phyloP scores from a whole-genome alignment of 2,329 filamentous ascomycete species.

The Talaromyces sp. region DNA sequence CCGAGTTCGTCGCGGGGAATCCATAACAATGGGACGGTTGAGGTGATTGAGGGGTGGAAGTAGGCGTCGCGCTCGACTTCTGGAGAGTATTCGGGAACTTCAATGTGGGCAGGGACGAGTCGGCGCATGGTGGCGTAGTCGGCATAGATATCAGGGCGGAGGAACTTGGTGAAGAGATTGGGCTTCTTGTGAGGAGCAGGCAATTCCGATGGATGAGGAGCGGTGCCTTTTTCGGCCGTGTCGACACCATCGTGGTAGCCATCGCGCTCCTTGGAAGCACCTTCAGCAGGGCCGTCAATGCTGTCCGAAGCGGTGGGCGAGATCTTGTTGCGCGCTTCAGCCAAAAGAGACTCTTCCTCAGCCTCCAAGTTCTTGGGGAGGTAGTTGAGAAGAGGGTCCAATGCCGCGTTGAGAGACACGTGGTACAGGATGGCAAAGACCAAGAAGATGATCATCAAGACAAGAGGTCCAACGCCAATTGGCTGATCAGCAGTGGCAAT shows the following conservation, averaged over 20 bases:
- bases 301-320: constrained; percentile 21
- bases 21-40: constrained; percentile 71
- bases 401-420: constrained; percentile 66
- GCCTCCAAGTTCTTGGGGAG: constrained; percentile 72
- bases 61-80: constrained; percentile 68
- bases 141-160: constrained; percentile 74
- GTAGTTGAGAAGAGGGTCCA: constrained; percentile 73
- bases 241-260: constrained; percentile 29
- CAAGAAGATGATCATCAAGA: constrained; percentile 74
- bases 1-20: constrained; percentile 74
- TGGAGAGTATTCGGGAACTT: constrained; percentile 59
- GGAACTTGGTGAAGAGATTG: constrained; percentile 53
- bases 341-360: constrained; percentile 52
- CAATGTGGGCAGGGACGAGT: constrained; percentile 61
- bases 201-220: constrained; percentile 16
- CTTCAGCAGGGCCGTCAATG: constrained; percentile 31
- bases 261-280: constrained; percentile 30
- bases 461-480: constrained; percentile 63
- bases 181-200: constrained; percentile 33
- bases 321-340: constrained; percentile 32
- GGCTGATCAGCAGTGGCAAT: constrained; percentile 64
- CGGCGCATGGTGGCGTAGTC: constrained; percentile 70
- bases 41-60: constrained; percentile 67
- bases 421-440: constrained; percentile 77
- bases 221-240: constrained; percentile 35